Evolutionary conservation across 352 stramenopile genomes (phyloP), one percentile per base, ranked within the genome.

Genomic region (Phytophthora fragariae): DNA sequence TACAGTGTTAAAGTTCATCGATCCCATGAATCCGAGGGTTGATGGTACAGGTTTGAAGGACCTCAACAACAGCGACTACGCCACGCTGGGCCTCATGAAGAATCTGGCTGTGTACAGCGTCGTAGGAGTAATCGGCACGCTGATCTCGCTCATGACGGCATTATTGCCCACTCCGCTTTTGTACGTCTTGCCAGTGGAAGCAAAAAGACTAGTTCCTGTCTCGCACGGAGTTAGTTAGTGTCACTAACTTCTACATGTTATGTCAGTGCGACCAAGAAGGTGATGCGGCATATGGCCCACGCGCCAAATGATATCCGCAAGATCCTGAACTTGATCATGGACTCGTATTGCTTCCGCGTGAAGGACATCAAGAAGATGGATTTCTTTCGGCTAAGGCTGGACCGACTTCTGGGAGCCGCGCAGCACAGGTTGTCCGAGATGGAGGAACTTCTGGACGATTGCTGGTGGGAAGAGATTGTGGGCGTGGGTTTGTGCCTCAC

Each of bases 291-390:
- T 31, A 85, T 88, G 63, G 65, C 67, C 8, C 69, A 84, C 31
- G 81, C 85, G 10, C 76, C 82, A 15, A 71, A 74, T 15, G 85
- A 91, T 35, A 82, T 91, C 14, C 76, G 82, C n/a, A 86, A 94
- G 67, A 85, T 92, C n/a, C 76, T 92, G 19, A 92, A 94, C 64
- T 71, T 94, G 24, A 90, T 93, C 59, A 85, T 93, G 49, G 86
- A 93, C 57, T 77, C 86, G 17, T 93, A 93, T 58, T 93, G 86
- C 47, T 93, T 93, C 65, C 80, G 82, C 2, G 82, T 80, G n/a
- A 89, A 88, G 50, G 83, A 92, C 59, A 87, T 92, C 50, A 85
- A 88, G 53, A 70, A 91, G 55, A 91, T 93, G 85, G 83, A 93
- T 66, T 91, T 93, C 56, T 88, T 93, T 58, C 81, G 75, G 5